Conservation (phyloP, 371 early-diverging fungal species). For the Gilbertella persicaria region DNA sequence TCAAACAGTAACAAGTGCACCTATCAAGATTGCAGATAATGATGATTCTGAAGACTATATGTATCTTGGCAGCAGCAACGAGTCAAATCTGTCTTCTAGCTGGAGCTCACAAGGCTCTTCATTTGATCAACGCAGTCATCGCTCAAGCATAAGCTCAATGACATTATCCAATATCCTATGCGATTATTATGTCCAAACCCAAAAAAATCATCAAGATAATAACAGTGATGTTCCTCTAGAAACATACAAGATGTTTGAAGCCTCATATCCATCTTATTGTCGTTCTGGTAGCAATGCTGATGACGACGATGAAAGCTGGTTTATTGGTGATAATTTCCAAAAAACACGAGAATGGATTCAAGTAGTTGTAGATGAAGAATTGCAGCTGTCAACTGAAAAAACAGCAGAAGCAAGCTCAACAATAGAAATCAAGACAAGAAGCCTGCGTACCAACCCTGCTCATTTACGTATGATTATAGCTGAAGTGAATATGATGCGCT, state of each 20-base stretch:
- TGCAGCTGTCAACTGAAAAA: slow-evolving; percentile 9
- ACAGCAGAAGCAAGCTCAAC: slow-evolving; percentile 3
- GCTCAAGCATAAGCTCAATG: slow-evolving; percentile 11
- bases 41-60: slow-evolving; percentile 2
- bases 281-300: slow-evolving; percentile 12
- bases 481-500: slow-evolving; percentile 60
- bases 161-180: slow-evolving; percentile 38
- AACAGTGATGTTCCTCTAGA: slow-evolving; percentile 22
- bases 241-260: slow-evolving; percentile 24
- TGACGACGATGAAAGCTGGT: slow-evolving; percentile 30
- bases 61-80: slow-evolving; percentile 5
- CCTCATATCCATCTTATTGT: slow-evolving; percentile 1
- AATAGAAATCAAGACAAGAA: slow-evolving; percentile 21
- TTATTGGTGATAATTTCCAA: slow-evolving; percentile 30
- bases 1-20: slow-evolving; percentile 6
- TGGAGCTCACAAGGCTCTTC: background rate
- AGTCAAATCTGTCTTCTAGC: slow-evolving; percentile 4
- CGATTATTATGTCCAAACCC: slow-evolving; percentile 34
- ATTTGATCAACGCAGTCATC: background rate
- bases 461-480: slow-evolving; percentile 62
- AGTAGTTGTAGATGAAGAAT: slow-evolving; percentile 8
- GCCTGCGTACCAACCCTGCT: slow-evolving; percentile 50
- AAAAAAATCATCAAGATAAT: slow-evolving; percentile 8
- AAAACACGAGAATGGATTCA: slow-evolving; percentile 14
- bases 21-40: slow-evolving; percentile 1